Conservation (phyloP, 169 alveolate genomes). For the Babesia divergens region DNA sequence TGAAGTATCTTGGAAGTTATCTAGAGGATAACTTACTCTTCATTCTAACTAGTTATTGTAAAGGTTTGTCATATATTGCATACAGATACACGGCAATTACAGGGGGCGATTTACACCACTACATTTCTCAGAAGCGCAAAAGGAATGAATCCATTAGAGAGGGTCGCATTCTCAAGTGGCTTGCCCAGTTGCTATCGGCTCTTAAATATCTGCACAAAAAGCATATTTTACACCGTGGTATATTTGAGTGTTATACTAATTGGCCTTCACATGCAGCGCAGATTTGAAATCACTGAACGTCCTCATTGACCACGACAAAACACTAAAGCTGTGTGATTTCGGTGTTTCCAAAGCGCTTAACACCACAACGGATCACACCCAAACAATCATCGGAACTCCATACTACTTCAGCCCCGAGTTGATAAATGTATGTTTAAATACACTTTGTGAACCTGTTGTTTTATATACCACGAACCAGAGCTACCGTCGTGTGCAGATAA, state of each 20-base stretch:
- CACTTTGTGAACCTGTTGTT: no score
- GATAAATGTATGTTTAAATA: conserved; percentile 78
- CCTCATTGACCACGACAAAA: conserved; percentile 81
- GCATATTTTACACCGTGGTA: conserved; percentile 87
- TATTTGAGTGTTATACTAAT: background rate
- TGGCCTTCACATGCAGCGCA: background rate
- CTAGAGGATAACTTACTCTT: conserved; percentile 81
- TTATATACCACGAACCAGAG: no score
- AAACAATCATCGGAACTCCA: conserved; percentile 98
- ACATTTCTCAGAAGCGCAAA: conserved; percentile 66
- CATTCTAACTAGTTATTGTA: conserved; percentile 89
- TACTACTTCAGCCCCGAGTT: conserved; percentile 99
- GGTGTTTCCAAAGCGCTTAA: conserved; percentile 91
- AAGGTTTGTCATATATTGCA: conserved; percentile 69
- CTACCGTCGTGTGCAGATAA: no score
- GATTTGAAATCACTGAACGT: conserved; percentile 88
- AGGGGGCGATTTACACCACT: conserved; percentile 78
- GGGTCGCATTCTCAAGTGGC: conserved; percentile 78
- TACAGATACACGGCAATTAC: conserved; percentile 3
- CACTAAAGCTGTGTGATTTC: conserved; percentile 89
- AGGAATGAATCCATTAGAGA: conserved; percentile 73
- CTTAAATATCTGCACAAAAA: conserved; percentile 81
- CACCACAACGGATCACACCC: conserved; percentile 91
- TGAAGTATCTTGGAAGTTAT: conserved; percentile 84
- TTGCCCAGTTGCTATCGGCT: conserved; percentile 79